Conservation (phyloP, 192 early-diverging fungal genomes). For the Backusella westeae region DNA sequence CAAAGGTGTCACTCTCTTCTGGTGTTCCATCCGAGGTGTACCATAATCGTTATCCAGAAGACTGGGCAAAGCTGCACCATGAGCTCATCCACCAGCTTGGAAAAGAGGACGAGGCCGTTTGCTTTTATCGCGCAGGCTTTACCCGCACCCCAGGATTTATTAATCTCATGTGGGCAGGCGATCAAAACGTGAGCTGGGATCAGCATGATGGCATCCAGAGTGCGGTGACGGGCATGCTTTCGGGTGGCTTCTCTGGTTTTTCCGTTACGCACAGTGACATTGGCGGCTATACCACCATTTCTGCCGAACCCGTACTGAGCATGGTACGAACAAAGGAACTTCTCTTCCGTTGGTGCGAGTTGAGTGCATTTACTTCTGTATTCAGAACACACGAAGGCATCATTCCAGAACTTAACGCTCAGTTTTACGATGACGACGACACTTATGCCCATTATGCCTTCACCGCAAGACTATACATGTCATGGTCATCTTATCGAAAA, state of each 20-base stretch:
- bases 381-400: constrained; percentile 35
- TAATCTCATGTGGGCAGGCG: constrained; percentile 36
- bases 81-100: constrained; percentile 23
- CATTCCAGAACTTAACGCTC: constrained; percentile 35
- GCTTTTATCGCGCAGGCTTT: constrained; percentile 32
- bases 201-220: constrained; percentile 40
- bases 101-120: constrained; percentile 29
- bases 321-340: constrained; percentile 30
- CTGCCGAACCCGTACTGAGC: constrained; percentile 19
- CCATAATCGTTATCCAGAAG: constrained; percentile 39
- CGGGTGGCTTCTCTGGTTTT: constrained; percentile 36
- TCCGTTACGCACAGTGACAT: constrained; percentile 37
- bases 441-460: constrained; percentile 24
- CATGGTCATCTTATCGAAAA: constrained; percentile 30
- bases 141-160: constrained; percentile 33
- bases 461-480: constrained; percentile 23
- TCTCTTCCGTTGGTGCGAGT: constrained; percentile 39
- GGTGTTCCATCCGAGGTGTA: constrained; percentile 22
- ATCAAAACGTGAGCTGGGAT: constrained; percentile 43
- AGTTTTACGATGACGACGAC: constrained; percentile 38
- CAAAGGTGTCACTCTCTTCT: constrained; percentile 7
- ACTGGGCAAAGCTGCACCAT: constrained; percentile 33
- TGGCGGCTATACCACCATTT: constrained; percentile 34
- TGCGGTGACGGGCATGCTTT: constrained; percentile 37
- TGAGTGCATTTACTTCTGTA: constrained; percentile 31